These are phyloP conservation scores for Panellus pusillus DNA, from an alignment of 768 basidiomycete species.

Conservation along the genomic window DNA sequence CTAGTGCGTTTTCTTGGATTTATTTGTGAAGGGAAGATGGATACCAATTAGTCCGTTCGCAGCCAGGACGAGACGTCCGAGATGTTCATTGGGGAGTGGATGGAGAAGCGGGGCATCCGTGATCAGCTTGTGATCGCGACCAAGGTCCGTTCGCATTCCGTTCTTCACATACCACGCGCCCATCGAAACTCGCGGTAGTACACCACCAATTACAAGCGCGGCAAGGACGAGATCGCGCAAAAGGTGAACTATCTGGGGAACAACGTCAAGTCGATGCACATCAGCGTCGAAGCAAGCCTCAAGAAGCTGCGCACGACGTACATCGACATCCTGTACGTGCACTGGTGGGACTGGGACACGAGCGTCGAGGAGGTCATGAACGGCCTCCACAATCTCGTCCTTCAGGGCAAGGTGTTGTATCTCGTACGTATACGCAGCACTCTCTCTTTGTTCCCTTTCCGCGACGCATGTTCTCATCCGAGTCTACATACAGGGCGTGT, in stretches of 20 bases:
- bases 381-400: conserved; percentile 49
- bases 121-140: conserved; percentile 49
- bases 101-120: conserved; percentile 37
- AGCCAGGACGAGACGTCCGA: conserved; percentile 40
- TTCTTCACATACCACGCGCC: neutral
- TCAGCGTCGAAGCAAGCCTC: too few species aligned
- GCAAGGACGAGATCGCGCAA: conserved; percentile 14
- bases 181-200: conserved; percentile 10
- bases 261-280: too few species aligned
- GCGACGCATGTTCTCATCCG: neutral
- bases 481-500: neutral
- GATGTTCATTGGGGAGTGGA: conserved; percentile 49
- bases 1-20: conserved; percentile 28
- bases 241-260: conserved; percentile 40
- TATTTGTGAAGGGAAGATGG: too few species aligned
- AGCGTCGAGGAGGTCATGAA: too few species aligned
- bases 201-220: conserved; percentile 20
- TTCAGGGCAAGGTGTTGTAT: conserved; percentile 49
- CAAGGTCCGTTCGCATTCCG: conserved; percentile 29
- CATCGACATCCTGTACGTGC: too few species aligned
- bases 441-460: too few species aligned
- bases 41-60: neutral
- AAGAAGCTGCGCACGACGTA: too few species aligned
- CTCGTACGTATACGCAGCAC: conserved; percentile 32
- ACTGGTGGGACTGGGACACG: too few species aligned